phyloP scores from a whole-genome alignment of 2,329 filamentous ascomycete genomes.

The Chalara sp. region DNA sequence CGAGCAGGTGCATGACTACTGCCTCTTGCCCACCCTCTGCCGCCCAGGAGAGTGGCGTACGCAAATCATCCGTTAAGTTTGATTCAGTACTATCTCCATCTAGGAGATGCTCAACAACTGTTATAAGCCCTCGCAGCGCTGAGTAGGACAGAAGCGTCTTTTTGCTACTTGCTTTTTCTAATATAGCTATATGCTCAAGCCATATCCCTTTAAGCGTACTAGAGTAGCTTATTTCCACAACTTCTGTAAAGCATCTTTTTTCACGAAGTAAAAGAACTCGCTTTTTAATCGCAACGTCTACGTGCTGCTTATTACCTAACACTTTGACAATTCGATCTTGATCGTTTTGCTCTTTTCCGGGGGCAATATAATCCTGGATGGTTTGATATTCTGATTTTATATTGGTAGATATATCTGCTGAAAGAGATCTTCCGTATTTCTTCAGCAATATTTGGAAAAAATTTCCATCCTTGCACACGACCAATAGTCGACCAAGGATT shows the following conservation, averaged over 20 bases:
- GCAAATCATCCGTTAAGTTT: not conserved
- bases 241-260: constrained; percentile 1
- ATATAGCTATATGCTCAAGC: constrained; percentile 5
- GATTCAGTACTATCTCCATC: not conserved
- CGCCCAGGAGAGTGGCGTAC: not conserved
- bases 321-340: constrained; percentile 2
- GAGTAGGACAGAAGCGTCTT: not conserved
- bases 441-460: constrained; percentile 1
- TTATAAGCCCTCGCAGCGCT: not conserved
- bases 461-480: constrained; percentile 4
- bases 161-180: not conserved
- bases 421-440: constrained; percentile 1
- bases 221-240: constrained; percentile 7
- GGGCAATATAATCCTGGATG: not conserved
- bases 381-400: not conserved
- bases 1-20: constrained; percentile 2
- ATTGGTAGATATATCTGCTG: not conserved
- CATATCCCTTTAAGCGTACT: not conserved
- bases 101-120: not conserved
- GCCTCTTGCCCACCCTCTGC: not conserved
- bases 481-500: constrained; percentile 1
- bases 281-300: constrained; percentile 5
- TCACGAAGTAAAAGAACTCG: constrained; percentile 3
- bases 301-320: not conserved
- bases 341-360: not conserved